Base-by-base conservation (phyloP, 1,284 basidiomycete species). In the Irpex sp. region DNA sequence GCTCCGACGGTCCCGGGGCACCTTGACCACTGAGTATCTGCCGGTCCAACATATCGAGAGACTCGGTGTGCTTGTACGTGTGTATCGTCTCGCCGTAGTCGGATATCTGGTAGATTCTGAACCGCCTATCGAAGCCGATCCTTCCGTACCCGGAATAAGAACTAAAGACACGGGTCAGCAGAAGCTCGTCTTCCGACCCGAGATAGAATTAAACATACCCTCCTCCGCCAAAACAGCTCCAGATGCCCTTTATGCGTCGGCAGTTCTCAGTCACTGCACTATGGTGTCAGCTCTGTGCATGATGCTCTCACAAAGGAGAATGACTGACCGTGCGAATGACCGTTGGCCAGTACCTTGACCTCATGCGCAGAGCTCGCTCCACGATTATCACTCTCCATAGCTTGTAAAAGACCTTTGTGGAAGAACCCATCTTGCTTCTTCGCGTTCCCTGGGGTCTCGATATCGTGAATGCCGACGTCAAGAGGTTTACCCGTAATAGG, bases 221-320 rank as follows among this genome's bases (percentile, higher is more conserved):
- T 69, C 95, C 96, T 33, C 96, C 96, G 21, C 93, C 93, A 73
- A 99, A 99, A 77, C 96, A 98, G 68, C 92, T 81, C 96, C 97
- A 98, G 2, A 97, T 81, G 5, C 92, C 92, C 56, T 87, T 82
- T 5, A 95, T 82, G 6, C 95, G 85, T 67, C 88, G 81, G 70
- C 96, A 98, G 69, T 95, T 92, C 71, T 96, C 94, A 8, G 93
- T 93, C 15, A 92, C 90, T 92, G 63, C 4, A 56, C 54, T 37
- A 33, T 6, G 5, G 31, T 39, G 7, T 26, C 56, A 47, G 37
- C 60, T 58, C 49, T 6, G 26, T 43, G 36, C 50, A 33, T 43
- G 21, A n/a, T n/a, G n/a, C n/a, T 37, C 17, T 19, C 9, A 8
- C 46, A n/a, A 43, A 39, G 4, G 6, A 26, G 53, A 13, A 36